Evolutionary conservation across 768 basidiomycete genomes (phyloP).

Genomic region (Butyriboletus loyo): DNA sequence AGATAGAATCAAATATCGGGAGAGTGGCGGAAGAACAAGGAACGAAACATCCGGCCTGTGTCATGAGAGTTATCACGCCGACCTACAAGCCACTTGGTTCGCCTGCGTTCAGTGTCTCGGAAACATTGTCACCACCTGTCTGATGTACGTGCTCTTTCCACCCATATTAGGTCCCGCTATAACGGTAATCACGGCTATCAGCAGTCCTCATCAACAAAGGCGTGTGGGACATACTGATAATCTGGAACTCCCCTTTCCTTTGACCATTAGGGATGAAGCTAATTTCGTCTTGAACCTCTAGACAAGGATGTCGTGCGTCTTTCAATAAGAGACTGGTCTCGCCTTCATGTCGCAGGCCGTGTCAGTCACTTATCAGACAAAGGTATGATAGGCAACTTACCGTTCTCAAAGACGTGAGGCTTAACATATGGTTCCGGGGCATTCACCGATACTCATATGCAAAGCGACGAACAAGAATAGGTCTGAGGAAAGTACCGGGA

Average conservation of each 20-base stretch:
- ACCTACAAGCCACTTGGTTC: conserved; percentile 44
- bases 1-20: conserved; percentile 92
- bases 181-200: conserved; percentile 4
- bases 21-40: conserved; percentile 83
- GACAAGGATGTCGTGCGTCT: conserved; percentile 92
- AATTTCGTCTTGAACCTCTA: conserved; percentile 95
- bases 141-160: conserved; percentile 96
- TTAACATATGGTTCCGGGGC: conserved; percentile 88
- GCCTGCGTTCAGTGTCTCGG: background rate
- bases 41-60: conserved; percentile 93
- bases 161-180: conserved; percentile 98
- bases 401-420: conserved; percentile 75
- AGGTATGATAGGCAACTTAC: conserved; percentile 34
- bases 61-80: conserved; percentile 96
- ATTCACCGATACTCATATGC: conserved; percentile 86
- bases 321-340: conserved; percentile 74
- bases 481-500: background rate
- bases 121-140: conserved; percentile 52
- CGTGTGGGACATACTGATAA: conserved; percentile 66
- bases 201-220: background rate
- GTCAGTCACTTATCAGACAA: conserved; percentile 2
- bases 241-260: conserved; percentile 90
- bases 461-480: conserved; percentile 51
- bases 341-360: conserved; percentile 40
- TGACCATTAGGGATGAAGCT: conserved; percentile 93